Percentiles rank a stretch among this genome's conserved stretches.
Evolutionary conservation across 1,284 basidiomycete genomes (phyloP).

Genomic region (Xerocomus minutiporus): DNA sequence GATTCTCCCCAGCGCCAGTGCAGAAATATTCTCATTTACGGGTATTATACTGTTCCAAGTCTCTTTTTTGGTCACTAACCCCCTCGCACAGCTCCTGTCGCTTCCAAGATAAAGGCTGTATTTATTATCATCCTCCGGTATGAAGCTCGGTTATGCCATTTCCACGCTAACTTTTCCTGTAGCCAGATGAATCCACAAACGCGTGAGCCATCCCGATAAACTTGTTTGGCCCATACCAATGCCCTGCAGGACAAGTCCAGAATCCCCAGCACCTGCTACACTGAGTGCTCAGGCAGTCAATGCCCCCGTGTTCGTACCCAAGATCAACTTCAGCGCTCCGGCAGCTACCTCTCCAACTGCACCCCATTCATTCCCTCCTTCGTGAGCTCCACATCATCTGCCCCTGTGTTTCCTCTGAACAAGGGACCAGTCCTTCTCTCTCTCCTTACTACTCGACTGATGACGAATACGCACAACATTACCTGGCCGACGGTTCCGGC

Average conservation of each 20-base stretch:
- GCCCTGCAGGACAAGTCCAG: constrained; percentile 37
- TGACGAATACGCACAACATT: constrained; percentile 37
- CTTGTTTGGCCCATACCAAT: background rate
- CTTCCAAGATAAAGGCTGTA: constrained; percentile 81
- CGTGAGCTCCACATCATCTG: constrained; percentile 29
- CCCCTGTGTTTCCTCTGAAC: constrained; percentile 16
- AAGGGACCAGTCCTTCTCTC: constrained; percentile 29
- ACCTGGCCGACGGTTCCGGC: constrained; percentile 5
- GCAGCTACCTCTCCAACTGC: constrained; percentile 29
- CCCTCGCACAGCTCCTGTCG: constrained; percentile 61
- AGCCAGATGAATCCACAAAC: constrained; percentile 22
- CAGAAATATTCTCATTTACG: constrained; percentile 84
- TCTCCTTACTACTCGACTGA: constrained; percentile 37
- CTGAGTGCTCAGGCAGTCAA: constrained; percentile 53
- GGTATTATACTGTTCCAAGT: constrained; percentile 43
- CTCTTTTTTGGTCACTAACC: constrained; percentile 10
- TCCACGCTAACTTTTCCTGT: constrained; percentile 13
- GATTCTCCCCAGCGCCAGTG: constrained; percentile 75
- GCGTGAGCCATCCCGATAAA: constrained; percentile 14
- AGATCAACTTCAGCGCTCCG: constrained; percentile 35
- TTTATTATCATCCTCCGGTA: constrained; percentile 77
- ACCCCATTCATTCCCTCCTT: constrained; percentile 23
- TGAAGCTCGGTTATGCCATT: constrained; percentile 25
- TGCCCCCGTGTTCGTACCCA: constrained; percentile 85
- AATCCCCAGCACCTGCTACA: constrained; percentile 42